Conservation (phyloP, 2,329 filamentous ascomycete species). For the Lasiodiplodia theobromae region DNA sequence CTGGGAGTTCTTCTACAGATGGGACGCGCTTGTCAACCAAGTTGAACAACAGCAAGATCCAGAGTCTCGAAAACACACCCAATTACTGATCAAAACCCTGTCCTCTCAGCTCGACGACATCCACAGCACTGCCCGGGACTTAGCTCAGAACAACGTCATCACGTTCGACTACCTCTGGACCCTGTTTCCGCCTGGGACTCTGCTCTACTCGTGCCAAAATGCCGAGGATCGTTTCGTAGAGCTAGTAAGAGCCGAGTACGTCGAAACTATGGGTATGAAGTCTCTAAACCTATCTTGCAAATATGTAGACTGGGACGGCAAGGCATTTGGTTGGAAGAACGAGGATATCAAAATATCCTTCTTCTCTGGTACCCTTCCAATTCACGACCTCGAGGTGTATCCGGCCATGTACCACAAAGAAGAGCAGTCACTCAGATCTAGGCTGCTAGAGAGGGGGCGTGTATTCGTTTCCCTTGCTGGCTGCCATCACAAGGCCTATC, state of each 20-base stretch:
- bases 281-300: slow-evolving; percentile 21
- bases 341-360: slow-evolving; percentile 31
- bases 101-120: slow-evolving; percentile 24
- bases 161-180: slow-evolving; percentile 32
- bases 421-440: slow-evolving; percentile 32
- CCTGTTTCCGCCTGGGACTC: slow-evolving; percentile 33
- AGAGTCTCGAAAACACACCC: no score
- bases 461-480: slow-evolving; percentile 36
- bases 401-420: slow-evolving; percentile 33
- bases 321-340: slow-evolving; percentile 35
- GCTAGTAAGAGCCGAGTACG: slow-evolving; percentile 33
- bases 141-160: slow-evolving; percentile 32
- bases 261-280: no score
- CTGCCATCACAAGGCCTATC: slow-evolving; percentile 36
- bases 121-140: slow-evolving; percentile 35
- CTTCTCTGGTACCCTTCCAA: slow-evolving; percentile 35
- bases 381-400: slow-evolving; percentile 34
- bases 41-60: no score
- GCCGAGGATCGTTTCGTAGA: slow-evolving; percentile 31
- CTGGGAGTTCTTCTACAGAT: slow-evolving; percentile 46
- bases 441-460: slow-evolving; percentile 34
- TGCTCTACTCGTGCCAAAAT: slow-evolving; percentile 33
- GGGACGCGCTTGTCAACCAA: slow-evolving; percentile 41
- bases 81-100: slow-evolving; percentile 38
- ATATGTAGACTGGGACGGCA: slow-evolving; percentile 38